These are phyloP conservation scores for Cucurbita pepo DNA, from an alignment of 306 rosid species.

Conservation along the genomic window DNA sequence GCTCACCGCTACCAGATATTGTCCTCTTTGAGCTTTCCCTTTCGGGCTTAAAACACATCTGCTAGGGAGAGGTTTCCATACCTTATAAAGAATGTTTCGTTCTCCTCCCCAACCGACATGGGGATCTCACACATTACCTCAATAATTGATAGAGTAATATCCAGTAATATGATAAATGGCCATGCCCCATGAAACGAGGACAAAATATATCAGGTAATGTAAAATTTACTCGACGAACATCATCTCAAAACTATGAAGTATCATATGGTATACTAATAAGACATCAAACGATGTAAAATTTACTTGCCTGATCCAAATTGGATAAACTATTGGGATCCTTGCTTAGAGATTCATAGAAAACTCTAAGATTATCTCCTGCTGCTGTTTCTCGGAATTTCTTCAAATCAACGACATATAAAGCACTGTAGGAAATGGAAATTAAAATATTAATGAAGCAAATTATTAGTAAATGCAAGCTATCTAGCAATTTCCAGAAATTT, in stretches of 20 bases:
- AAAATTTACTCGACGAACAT: neutral
- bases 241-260: neutral
- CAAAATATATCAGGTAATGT: neutral
- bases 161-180: neutral
- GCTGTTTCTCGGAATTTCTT: constrained; percentile 95
- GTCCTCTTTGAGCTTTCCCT: no score
- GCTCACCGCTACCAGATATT: no score
- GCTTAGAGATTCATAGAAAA: constrained; percentile 93
- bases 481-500: neutral
- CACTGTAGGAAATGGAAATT: constrained; percentile 35
- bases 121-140: neutral
- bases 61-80: no score
- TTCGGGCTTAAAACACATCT: no score
- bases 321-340: constrained; percentile 96
- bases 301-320: constrained; percentile 88
- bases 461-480: neutral
- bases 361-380: constrained; percentile 98
- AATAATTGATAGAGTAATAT: neutral
- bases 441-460: neutral
- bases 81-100: no score
- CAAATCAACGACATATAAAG: constrained; percentile 89
- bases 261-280: neutral
- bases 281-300: neutral
- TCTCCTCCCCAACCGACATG: no score
- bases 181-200: neutral